These are phyloP conservation scores for Leccinum variicolor DNA, from an alignment of 768 basidiomycete genomes.

Conservation along the genomic window DNA sequence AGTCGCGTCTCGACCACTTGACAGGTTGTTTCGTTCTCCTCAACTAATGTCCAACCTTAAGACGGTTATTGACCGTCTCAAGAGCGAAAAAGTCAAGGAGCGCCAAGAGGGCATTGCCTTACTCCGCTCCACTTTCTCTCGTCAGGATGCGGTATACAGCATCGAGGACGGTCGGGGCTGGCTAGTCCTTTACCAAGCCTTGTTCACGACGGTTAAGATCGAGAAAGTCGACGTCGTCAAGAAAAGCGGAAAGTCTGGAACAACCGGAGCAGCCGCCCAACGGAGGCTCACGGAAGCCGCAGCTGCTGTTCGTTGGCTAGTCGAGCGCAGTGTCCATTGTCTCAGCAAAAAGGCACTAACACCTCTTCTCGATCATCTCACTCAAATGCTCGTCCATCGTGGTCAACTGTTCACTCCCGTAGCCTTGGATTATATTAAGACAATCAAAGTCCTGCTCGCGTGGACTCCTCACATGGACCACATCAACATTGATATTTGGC, in stretches of 20 bases:
- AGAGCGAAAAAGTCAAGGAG: conserved; percentile 65
- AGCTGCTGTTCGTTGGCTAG: conserved; percentile 67
- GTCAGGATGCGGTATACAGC: conserved; percentile 41
- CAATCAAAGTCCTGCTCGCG: conserved; percentile 60
- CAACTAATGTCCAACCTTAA: conserved; percentile 40
- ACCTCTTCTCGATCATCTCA: conserved; percentile 62
- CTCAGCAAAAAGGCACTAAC: conserved; percentile 55
- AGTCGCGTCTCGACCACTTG: conserved; percentile 13
- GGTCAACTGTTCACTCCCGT: conserved; percentile 57
- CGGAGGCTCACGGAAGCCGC: conserved; percentile 67
- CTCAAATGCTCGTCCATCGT: conserved; percentile 52
- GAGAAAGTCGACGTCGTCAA: conserved; percentile 55
- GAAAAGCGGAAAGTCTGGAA: conserved; percentile 39
- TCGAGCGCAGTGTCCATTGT: conserved; percentile 55
- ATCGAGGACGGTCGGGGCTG: conserved; percentile 45
- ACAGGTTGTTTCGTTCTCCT: conserved; percentile 1
- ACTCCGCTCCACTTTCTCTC: conserved; percentile 50
- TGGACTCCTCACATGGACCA: conserved; percentile 79
- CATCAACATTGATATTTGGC: conserved; percentile 63
- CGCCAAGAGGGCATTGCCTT: conserved; percentile 59
- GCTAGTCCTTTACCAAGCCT: conserved; percentile 66
- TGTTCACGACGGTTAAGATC: conserved; percentile 61
- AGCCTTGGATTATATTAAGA: conserved; percentile 79
- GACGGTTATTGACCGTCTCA: conserved; percentile 48
- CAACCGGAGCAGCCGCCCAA: conserved; percentile 43